Conservation (phyloP, 768 basidiomycete genomes). For the Russula compacta region DNA sequence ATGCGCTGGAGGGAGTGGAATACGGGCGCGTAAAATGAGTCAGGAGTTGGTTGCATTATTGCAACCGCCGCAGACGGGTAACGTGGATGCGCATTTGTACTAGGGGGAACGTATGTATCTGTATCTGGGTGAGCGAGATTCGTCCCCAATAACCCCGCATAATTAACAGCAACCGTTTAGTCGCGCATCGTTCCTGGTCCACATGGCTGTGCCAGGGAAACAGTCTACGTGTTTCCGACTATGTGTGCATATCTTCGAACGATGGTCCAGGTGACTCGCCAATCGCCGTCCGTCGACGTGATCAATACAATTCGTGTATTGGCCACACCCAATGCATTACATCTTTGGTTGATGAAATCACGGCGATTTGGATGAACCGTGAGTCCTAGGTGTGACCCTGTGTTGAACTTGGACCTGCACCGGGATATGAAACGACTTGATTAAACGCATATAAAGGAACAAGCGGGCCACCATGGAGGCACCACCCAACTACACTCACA, state of each 20-base stretch:
- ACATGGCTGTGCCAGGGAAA: slow-evolving; percentile 2
- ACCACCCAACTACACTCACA: neutral
- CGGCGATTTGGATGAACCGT: slow-evolving; percentile 9
- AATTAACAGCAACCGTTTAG: neutral
- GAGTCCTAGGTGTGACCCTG: neutral
- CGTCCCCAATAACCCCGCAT: neutral
- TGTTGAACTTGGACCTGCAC: neutral
- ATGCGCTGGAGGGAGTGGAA: neutral
- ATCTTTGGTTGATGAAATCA: slow-evolving; percentile 14
- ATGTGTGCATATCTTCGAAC: neutral
- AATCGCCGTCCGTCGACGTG: slow-evolving; percentile 4
- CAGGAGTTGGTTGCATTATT: neutral
- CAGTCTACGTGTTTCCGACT: slow-evolving; percentile 5
- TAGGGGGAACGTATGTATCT: neutral
- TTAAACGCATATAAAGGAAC: slow-evolving; percentile 2
- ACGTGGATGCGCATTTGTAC: slow-evolving; percentile 5
- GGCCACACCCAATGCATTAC: neutral
- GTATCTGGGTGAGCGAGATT: neutral
- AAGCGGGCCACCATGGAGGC: neutral
- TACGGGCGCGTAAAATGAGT: neutral
- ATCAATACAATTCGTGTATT: slow-evolving; percentile 11
- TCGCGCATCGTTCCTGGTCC: neutral
- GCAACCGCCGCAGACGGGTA: neutral
- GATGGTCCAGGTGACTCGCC: slow-evolving; percentile 9
- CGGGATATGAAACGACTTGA: slow-evolving; percentile 7